Base-by-base conservation (phyloP, 768 basidiomycete species). In the Amanita polypyramis region DNA sequence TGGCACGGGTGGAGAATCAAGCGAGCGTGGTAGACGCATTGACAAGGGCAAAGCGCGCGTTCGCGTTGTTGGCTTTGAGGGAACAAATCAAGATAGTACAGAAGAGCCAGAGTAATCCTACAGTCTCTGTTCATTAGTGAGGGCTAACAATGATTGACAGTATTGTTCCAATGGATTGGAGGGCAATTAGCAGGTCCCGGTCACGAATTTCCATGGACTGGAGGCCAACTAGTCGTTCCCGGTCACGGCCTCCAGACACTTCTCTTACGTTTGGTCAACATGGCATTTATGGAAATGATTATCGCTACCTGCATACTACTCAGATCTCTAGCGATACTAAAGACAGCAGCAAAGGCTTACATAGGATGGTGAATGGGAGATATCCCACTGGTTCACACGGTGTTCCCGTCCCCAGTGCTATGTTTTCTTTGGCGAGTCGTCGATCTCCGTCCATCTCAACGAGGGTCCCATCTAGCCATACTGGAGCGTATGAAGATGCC, bases 151-250 rank as follows among this genome's bases (percentile, higher is more conserved):
- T 49, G 40, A 46, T 40, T 58, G 51, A 51, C 45, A 81, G 82
- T 51, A 68, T 70, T 46, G 74, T 76, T 38, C 67, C 80, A 21
- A 96, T 96, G 92, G 93, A 95, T 59, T 96, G 92, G 93, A 75
- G 91, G 42, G 82, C 87, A 27, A 80, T 91, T 61, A 93, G 90
- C 64, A 76, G 92, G 53, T 95, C 92, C 20, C 77, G 91, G 57
- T 94, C 92, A 11, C 79, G 92, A 19, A 82, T 84, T 56, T 82
- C 86, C 17, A 91, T 94, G 87, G 91, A 94, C 62, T 93, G 91
- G 91, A 73, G 83, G 49, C 82, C 86, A 29, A 66, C 80, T 45
- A 82, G 79, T 64, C 80, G 85, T 47, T 88, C 86, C 25, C 78
- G 84, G 45, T 87, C 85, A 37, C 76, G 89, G 32, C 82, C 85